Percentiles rank a stretch among this genome's conserved stretches.
These are phyloP conservation scores for Ustilago trichophora DNA, from an alignment of 1,284 basidiomycete genomes.

Conservation along the genomic window DNA sequence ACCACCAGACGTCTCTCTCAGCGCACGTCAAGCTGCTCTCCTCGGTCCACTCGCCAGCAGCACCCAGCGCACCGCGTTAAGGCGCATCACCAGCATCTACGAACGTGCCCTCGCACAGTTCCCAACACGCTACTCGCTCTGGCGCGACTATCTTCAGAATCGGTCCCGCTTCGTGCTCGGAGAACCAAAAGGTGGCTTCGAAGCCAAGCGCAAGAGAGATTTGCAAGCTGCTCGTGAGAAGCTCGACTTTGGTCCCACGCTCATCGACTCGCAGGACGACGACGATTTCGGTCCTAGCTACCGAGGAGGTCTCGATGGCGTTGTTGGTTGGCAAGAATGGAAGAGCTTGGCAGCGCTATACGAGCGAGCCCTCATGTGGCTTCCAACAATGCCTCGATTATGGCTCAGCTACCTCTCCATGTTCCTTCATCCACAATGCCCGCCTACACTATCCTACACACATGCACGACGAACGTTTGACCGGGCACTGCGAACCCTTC, in stretches of 20 bases:
- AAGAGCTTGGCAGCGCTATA: constrained; percentile 84
- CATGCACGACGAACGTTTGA: constrained; percentile 95
- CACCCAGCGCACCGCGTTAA: constrained; percentile 77
- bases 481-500: constrained; percentile 89
- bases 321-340: constrained; percentile 95
- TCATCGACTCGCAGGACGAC: constrained; percentile 52
- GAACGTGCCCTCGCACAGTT: constrained; percentile 90
- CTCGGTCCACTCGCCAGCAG: constrained; percentile 75
- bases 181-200: constrained; percentile 68
- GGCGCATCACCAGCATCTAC: constrained; percentile 87
- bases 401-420: constrained; percentile 93
- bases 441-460: constrained; percentile 81
- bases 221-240: constrained; percentile 69
- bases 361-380: constrained; percentile 91
- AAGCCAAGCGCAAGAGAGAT: constrained; percentile 66
- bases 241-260: constrained; percentile 71
- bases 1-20: constrained; percentile 64
- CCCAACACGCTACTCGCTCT: constrained; percentile 89
- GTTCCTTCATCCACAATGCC: constrained; percentile 89
- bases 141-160: constrained; percentile 88
- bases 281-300: constrained; percentile 79
- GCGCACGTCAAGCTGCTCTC: constrained; percentile 68
- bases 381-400: constrained; percentile 89
- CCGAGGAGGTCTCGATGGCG: constrained; percentile 83
- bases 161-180: constrained; percentile 89